Conservation (phyloP, 805 yeast genomes). For the Yarrowia hollandica region DNA sequence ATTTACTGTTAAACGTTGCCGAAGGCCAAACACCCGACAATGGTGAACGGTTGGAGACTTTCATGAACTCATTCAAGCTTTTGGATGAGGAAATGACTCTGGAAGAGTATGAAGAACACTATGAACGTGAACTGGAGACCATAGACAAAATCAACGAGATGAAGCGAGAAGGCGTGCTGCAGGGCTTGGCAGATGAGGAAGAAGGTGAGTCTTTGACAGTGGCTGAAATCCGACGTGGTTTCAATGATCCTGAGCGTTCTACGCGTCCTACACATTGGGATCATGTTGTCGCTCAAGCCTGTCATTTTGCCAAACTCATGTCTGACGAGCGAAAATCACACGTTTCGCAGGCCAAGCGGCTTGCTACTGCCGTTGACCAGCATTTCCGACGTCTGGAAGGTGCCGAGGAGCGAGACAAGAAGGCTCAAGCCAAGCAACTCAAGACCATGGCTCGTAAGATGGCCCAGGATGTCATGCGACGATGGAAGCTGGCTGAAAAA, state of each 20-base stretch:
- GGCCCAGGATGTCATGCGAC: constrained; percentile 78
- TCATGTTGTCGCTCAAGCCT: constrained; percentile 73
- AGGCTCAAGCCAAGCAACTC: constrained; percentile 71
- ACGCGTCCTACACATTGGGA: constrained; percentile 59
- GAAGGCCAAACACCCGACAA: constrained; percentile 45
- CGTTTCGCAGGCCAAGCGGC: constrained; percentile 64
- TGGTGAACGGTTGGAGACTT: constrained; percentile 44
- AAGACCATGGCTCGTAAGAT: constrained; percentile 75
- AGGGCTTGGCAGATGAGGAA: constrained; percentile 9
- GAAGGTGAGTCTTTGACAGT: constrained; percentile 19
- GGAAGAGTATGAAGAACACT: constrained; percentile 61
- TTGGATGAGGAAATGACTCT: constrained; percentile 60
- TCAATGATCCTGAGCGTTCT: constrained; percentile 50
- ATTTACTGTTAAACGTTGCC: constrained; percentile 44
- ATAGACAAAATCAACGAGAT: constrained; percentile 51
- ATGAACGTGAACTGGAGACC: constrained; percentile 53
- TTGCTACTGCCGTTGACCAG: constrained; percentile 78
- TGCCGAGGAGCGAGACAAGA: constrained; percentile 77
- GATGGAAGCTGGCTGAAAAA: constrained; percentile 88
- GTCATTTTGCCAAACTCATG: constrained; percentile 66
- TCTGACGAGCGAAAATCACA: constrained; percentile 64
- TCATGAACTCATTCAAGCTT: constrained; percentile 56
- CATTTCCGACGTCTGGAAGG: constrained; percentile 86
- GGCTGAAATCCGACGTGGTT: constrained; percentile 43
- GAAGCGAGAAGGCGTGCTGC: constrained; percentile 42